These are phyloP conservation scores for Komagataella mondaviorum DNA, from an alignment of 805 yeast genomes.

Conservation along the genomic window DNA sequence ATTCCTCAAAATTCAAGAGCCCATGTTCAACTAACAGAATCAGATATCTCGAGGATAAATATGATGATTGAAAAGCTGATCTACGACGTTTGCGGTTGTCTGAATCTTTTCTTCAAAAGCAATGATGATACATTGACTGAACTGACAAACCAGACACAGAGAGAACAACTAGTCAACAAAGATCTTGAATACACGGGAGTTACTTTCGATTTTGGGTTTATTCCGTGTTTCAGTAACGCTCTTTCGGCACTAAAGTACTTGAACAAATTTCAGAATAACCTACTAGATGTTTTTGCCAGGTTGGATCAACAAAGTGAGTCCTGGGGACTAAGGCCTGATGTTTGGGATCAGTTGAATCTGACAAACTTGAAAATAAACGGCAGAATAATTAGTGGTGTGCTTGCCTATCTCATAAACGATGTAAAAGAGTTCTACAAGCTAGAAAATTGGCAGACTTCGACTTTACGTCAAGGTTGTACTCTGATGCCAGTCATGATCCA, in stretches of 20 bases:
- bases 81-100: slow-evolving; percentile 13
- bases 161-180: not conserved
- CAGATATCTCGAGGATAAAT: slow-evolving; percentile 26
- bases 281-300: slow-evolving; percentile 26
- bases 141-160: slow-evolving; percentile 1
- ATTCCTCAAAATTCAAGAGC: slow-evolving; percentile 18
- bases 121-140: slow-evolving; percentile 26
- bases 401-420: slow-evolving; percentile 13
- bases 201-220: slow-evolving; percentile 29
- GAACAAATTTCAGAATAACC: slow-evolving; percentile 28
- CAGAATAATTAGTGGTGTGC: slow-evolving; percentile 13
- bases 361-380: slow-evolving; percentile 10
- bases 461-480: slow-evolving; percentile 17
- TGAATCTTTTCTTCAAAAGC: slow-evolving; percentile 14
- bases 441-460: slow-evolving; percentile 25
- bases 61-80: slow-evolving; percentile 13
- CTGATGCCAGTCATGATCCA: slow-evolving; percentile 22
- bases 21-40: slow-evolving; percentile 26
- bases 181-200: not conserved
- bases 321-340: not conserved
- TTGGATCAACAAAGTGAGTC: slow-evolving; percentile 7
- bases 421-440: slow-evolving; percentile 10
- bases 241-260: slow-evolving; percentile 42
- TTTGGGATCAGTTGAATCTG: not conserved
- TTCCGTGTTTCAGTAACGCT: slow-evolving; percentile 55